Conservation (phyloP, 192 early-diverging fungal genomes). For the Oehlia diaphana region DNA sequence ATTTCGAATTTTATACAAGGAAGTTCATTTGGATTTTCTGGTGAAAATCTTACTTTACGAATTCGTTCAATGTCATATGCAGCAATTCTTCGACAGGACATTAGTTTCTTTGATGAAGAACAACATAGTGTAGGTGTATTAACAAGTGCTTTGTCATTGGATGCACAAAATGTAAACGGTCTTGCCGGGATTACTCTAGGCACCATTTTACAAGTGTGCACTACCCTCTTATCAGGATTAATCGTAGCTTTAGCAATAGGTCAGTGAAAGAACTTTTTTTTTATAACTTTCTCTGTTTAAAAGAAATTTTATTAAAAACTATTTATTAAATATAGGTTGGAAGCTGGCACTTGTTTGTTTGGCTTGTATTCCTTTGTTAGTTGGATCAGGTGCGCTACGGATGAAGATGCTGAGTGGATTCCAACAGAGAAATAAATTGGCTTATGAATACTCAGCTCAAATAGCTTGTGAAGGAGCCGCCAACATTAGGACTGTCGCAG, state of each 20-base stretch:
- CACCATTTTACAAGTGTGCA: slow-evolving; percentile 32
- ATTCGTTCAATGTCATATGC: slow-evolving; percentile 63
- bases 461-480: slow-evolving; percentile 75
- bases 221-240: slow-evolving; percentile 25
- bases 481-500: slow-evolving; percentile 74
- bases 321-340: slow-evolving; percentile 42
- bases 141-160: slow-evolving; percentile 67
- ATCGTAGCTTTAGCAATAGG: slow-evolving; percentile 50
- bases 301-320: background rate
- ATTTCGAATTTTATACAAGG: slow-evolving; percentile 17
- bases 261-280: background rate
- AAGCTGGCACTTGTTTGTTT: slow-evolving; percentile 62
- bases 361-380: slow-evolving; percentile 66
- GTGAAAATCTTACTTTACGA: slow-evolving; percentile 64
- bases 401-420: slow-evolving; percentile 51
- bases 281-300: background rate
- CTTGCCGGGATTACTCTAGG: slow-evolving; percentile 31
- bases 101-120: slow-evolving; percentile 74
- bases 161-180: slow-evolving; percentile 53
- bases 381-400: slow-evolving; percentile 61
- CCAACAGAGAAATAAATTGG: slow-evolving; percentile 53
- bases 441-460: slow-evolving; percentile 67
- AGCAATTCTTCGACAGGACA: slow-evolving; percentile 68
- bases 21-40: slow-evolving; percentile 34
- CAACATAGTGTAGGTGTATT: slow-evolving; percentile 70